Conservation (phyloP, 2,329 filamentous ascomycete genomes). For the Clonostachys rosea region DNA sequence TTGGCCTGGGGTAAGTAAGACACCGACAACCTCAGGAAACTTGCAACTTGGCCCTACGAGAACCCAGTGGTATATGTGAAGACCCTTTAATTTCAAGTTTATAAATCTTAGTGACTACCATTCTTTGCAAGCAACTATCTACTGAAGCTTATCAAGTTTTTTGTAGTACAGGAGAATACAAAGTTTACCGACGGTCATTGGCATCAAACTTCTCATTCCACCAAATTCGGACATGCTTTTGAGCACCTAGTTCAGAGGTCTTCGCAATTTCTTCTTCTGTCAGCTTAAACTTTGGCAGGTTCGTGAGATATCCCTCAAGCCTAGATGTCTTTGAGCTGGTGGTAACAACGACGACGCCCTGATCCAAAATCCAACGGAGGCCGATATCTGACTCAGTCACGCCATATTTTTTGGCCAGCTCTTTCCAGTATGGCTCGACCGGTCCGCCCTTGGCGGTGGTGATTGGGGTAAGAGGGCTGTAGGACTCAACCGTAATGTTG, state of each 20-base stretch:
- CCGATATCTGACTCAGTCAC: constrained; percentile 51
- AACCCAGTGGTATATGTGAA: too few species aligned
- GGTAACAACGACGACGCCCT: constrained; percentile 52
- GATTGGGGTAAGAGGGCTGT: constrained; percentile 49
- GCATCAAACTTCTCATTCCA: constrained; percentile 48
- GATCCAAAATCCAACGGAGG: constrained; percentile 56
- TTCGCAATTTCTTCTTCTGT: constrained; percentile 52
- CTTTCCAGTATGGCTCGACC: constrained; percentile 42
- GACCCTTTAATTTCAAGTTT: too few species aligned
- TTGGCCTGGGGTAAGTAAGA: too few species aligned
- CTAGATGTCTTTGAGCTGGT: constrained; percentile 55
- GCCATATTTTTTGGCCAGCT: constrained; percentile 53
- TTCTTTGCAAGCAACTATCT: too few species aligned
- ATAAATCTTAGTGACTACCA: too few species aligned
- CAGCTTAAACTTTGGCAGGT: constrained; percentile 50
- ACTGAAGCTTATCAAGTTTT: too few species aligned
- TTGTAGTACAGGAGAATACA: too few species aligned
- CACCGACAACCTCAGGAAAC: too few species aligned
- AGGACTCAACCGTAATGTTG: constrained; percentile 51
- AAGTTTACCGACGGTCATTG: constrained; percentile 35
- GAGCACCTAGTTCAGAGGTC: constrained; percentile 47
- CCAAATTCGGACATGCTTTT: constrained; percentile 59
- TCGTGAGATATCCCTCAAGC: constrained; percentile 48
- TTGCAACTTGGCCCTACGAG: too few species aligned
- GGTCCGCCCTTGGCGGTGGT: constrained; percentile 44